phyloP scores from a whole-genome alignment of 805 yeast genomes.

The Zygoascus biomembranicola region DNA sequence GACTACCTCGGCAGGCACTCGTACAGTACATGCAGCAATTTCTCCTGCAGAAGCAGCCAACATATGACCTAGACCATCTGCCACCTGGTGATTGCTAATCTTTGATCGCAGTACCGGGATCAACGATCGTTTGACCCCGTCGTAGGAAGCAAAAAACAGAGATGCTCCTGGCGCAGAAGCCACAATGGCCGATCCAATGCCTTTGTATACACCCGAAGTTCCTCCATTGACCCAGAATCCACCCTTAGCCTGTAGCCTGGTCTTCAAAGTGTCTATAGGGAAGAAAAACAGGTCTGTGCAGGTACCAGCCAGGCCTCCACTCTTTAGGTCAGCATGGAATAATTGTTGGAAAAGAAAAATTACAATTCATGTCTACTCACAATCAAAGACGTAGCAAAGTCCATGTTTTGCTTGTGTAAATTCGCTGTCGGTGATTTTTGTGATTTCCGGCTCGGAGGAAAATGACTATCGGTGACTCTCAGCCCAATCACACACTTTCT shows the following conservation, averaged over 20 bases:
- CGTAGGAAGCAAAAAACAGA: conserved; percentile 76
- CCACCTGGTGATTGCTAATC: conserved; percentile 21
- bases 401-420: not conserved
- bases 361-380: not conserved
- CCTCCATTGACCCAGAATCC: conserved; percentile 94
- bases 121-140: conserved; percentile 49
- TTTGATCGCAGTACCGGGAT: conserved; percentile 27
- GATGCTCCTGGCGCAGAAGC: conserved; percentile 91
- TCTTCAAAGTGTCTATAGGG: conserved; percentile 93
- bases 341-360: not conserved
- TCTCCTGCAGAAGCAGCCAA: conserved; percentile 83
- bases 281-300: conserved; percentile 90
- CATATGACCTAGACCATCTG: conserved; percentile 63
- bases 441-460: no score
- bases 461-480: no score
- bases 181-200: conserved; percentile 85
- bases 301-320: conserved; percentile 94
- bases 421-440: not conserved
- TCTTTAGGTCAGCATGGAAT: conserved; percentile 8
- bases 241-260: conserved; percentile 90
- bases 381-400: conserved; percentile 1
- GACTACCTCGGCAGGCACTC: conserved; percentile 96
- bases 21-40: conserved; percentile 81
- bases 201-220: conserved; percentile 81
- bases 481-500: no score